Percentiles rank a stretch among this genome's conserved stretches.
Evolutionary conservation across 2,329 filamentous ascomycete genomes (phyloP).

Genomic region (Penicillium sp.): DNA sequence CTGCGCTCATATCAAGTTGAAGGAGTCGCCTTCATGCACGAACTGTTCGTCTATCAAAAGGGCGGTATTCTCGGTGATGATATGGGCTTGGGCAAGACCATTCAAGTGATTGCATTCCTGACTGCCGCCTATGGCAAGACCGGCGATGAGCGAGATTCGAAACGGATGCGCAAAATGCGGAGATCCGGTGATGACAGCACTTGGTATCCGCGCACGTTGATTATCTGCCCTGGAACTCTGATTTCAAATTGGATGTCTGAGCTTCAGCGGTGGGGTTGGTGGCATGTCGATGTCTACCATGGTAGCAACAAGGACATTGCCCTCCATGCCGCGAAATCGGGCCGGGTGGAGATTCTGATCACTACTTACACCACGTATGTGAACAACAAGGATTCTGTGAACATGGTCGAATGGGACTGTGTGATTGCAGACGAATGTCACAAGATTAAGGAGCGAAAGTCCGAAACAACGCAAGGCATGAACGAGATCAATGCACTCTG

Average conservation of each 20-base stretch:
- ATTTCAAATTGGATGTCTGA: slow-evolving; percentile 93
- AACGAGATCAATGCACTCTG: slow-evolving; percentile 89
- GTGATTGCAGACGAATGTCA: slow-evolving; percentile 96
- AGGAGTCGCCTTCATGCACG: slow-evolving; percentile 83
- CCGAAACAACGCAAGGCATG: slow-evolving; percentile 84
- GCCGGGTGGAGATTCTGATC: slow-evolving; percentile 86
- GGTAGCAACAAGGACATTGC: slow-evolving; percentile 73
- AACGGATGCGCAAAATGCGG: slow-evolving; percentile 86
- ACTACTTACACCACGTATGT: slow-evolving; percentile 91
- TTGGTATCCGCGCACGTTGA: slow-evolving; percentile 85
- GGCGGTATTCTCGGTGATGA: slow-evolving; percentile 93
- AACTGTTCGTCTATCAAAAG: slow-evolving; percentile 87
- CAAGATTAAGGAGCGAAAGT: slow-evolving; percentile 77
- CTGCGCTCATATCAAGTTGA: slow-evolving; percentile 89
- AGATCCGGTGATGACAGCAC: slow-evolving; percentile 58
- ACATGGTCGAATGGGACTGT: slow-evolving; percentile 89
- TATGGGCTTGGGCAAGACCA: slow-evolving; percentile 96
- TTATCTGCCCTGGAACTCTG: slow-evolving; percentile 86
- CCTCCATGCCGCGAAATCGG: slow-evolving; percentile 73
- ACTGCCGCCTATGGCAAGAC: slow-evolving; percentile 94
- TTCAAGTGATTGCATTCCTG: slow-evolving; percentile 92
- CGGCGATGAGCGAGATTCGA: slow-evolving; percentile 81
- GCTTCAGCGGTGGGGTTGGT: slow-evolving; percentile 91
- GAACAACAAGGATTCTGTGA: slow-evolving; percentile 76
- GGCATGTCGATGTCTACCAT: slow-evolving; percentile 84